Evolutionary conservation across 805 yeast species (phyloP).

Genomic region (Monosporozyma servazzii): DNA sequence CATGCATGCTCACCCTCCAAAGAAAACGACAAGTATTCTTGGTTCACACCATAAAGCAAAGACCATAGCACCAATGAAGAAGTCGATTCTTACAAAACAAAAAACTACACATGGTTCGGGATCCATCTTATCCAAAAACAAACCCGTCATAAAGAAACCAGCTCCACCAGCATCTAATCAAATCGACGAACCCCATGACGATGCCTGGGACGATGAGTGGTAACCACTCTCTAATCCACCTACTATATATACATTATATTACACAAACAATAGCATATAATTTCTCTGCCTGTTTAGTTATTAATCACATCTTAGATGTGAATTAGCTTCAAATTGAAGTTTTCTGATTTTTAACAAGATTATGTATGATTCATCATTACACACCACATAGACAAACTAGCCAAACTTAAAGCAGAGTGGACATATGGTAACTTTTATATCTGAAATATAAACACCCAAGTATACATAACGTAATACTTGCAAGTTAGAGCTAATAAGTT

Average conservation of each 20-base stretch:
- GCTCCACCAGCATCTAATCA: background rate
- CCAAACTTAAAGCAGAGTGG: background rate
- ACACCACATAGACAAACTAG: background rate
- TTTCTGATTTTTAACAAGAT: background rate
- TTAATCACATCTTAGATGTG: background rate
- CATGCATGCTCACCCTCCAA: background rate
- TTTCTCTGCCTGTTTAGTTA: background rate
- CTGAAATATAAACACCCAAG: background rate
- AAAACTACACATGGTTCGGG: background rate
- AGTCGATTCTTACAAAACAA: background rate
- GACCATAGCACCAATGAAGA: background rate
- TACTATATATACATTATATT: background rate
- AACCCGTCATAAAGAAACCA: background rate
- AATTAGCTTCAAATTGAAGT: background rate
- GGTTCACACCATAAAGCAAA: background rate
- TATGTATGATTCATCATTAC: background rate
- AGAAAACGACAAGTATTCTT: background rate
- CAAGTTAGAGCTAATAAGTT: background rate
- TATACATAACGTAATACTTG: background rate
- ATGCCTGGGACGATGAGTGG: constrained; percentile 12
- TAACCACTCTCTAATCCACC: background rate
- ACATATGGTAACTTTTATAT: background rate
- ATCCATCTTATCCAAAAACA: background rate
- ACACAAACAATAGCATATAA: background rate
- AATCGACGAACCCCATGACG: constrained; percentile 3